Conservation (phyloP, 1,139 yeast species). For the Geotrichum fermentans region DNA sequence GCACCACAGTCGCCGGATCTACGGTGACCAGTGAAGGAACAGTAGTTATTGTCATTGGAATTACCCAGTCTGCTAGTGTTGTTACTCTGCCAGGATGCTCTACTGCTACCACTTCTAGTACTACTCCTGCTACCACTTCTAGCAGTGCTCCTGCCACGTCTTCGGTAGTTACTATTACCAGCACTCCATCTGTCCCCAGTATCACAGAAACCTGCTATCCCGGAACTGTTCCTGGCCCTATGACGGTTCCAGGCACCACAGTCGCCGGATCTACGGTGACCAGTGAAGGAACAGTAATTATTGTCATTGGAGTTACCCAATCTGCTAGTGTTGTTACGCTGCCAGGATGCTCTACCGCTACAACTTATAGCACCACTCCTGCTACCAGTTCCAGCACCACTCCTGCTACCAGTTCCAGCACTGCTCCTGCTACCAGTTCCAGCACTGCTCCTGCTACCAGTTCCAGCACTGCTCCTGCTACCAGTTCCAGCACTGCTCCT, state of each 20-base stretch:
- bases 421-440: slow-evolving; percentile 4
- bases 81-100: background rate
- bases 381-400: slow-evolving; percentile 9
- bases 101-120: slow-evolving; percentile 8
- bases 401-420: slow-evolving; percentile 11
- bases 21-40: background rate
- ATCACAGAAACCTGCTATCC: background rate
- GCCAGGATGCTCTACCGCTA: background rate
- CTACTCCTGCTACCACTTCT: slow-evolving; percentile 10
- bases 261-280: slow-evolving; percentile 11
- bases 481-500: slow-evolving; percentile 18
- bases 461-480: no score
- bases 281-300: background rate
- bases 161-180: slow-evolving; percentile 12
- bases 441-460: slow-evolving; percentile 12
- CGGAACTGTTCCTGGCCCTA: slow-evolving; percentile 7
- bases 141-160: slow-evolving; percentile 1
- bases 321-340: slow-evolving; percentile 7
- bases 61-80: background rate
- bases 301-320: background rate
- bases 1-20: background rate
- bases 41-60: background rate
- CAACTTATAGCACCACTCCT: background rate
- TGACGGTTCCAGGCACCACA: slow-evolving; percentile 14
- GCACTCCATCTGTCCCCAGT: slow-evolving; percentile 18